A percentile compares a stretch with the other conserved stretches of the same genome.
phyloP scores from a whole-genome alignment of 768 basidiomycete genomes.

The Tricholoma sp. region DNA sequence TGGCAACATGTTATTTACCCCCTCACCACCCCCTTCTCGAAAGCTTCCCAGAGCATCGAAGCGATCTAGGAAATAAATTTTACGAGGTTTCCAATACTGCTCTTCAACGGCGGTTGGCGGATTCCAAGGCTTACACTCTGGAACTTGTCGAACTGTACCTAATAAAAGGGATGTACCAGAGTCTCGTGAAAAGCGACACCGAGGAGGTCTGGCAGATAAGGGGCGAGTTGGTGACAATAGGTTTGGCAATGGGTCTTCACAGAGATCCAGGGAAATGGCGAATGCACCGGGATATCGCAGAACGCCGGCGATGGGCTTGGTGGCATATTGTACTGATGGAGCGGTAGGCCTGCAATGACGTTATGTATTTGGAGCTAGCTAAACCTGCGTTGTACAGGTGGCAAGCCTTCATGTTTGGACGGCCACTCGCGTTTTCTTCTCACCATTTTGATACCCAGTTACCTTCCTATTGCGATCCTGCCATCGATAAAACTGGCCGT shows the following conservation, averaged over 20 bases:
- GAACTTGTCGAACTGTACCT: conserved; percentile 76
- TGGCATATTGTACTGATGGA: conserved; percentile 84
- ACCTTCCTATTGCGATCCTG: conserved; percentile 63
- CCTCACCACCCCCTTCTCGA: conserved; percentile 57
- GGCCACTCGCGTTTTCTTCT: conserved; percentile 69
- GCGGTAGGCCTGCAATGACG: conserved; percentile 39
- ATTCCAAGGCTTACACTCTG: conserved; percentile 56
- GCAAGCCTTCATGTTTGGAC: conserved; percentile 86
- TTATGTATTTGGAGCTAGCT: background rate
- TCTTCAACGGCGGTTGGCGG: conserved; percentile 55
- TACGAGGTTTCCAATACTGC: conserved; percentile 66
- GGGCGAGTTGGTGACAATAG: conserved; percentile 70
- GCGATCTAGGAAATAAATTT: conserved; percentile 60
- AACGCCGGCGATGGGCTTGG: conserved; percentile 85
- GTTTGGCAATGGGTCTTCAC: conserved; percentile 79
- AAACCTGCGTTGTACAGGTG: conserved; percentile 41
- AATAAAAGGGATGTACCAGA: conserved; percentile 66
- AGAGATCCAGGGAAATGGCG: conserved; percentile 80
- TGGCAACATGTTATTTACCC: conserved; percentile 70
- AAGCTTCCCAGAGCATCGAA: conserved; percentile 43
- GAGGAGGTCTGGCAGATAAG: conserved; percentile 79
- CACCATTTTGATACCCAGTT: conserved; percentile 83
- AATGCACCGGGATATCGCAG: conserved; percentile 64
- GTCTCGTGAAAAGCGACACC: conserved; percentile 66
- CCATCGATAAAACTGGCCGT: conserved; percentile 57